Evolutionary conservation across 257 asterid species (phyloP).

Genomic region (Thymus quinquecostatus): DNA sequence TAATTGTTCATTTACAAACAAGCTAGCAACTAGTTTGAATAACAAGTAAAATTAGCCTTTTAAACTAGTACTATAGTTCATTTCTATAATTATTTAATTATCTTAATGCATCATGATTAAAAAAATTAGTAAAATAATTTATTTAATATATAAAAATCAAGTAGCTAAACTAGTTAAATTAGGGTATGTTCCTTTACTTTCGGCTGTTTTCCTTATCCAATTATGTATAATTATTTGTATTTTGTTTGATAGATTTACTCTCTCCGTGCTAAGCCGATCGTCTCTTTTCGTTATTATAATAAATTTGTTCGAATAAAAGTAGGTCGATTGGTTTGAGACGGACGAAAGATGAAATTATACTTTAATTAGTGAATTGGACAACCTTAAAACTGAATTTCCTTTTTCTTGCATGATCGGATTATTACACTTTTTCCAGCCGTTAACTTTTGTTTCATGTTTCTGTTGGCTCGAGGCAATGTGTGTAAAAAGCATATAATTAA

Average conservation of each 20-base stretch:
- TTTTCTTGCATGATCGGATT: constrained; percentile 5
- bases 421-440: neutral
- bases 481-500: constrained; percentile 5
- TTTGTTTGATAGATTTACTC: neutral
- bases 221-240: neutral
- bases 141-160: neutral
- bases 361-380: constrained; percentile 29
- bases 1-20: neutral
- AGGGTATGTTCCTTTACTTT: constrained; percentile 5
- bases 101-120: too few relatives aligned
- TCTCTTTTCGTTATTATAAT: too few relatives aligned
- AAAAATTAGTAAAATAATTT: neutral
- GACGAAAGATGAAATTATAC: constrained; percentile 12
- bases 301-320: too few relatives aligned
- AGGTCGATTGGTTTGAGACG: too few relatives aligned
- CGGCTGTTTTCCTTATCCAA: constrained; percentile 3
- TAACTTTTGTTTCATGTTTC: constrained; percentile 27
- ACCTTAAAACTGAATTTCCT: constrained; percentile 18
- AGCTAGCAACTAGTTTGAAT: neutral
- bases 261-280: too few relatives aligned
- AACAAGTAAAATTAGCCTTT: too few relatives aligned
- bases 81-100: neutral
- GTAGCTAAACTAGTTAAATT: neutral
- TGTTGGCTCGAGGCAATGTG: constrained; percentile 43
- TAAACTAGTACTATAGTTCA: too few relatives aligned